phyloP scores from a whole-genome alignment of 208 protist species.

The Vickermania ingenoplastis region DNA sequence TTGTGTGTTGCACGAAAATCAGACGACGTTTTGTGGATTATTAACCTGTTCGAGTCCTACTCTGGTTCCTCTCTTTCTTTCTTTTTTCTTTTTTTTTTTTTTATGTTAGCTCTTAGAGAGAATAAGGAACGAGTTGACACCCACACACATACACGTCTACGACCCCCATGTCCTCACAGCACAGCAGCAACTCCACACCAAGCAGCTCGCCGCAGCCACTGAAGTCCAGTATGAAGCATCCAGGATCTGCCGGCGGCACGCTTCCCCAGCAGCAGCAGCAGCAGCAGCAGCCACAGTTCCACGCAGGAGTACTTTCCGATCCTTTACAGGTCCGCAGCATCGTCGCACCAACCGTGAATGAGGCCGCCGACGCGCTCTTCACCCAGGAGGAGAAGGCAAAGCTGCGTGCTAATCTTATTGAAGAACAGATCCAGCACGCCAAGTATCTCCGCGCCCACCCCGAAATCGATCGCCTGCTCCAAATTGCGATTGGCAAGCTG shows the following conservation, averaged over 20 bases:
- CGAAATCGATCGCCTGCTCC: conserved; percentile 58
- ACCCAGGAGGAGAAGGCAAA: conserved; percentile 40
- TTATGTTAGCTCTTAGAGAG: conserved; percentile 5
- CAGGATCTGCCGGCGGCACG: too few relatives aligned
- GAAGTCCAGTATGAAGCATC: background rate
- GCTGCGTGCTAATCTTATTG: conserved; percentile 43
- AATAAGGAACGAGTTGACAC: too few relatives aligned
- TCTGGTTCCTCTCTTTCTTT: background rate
- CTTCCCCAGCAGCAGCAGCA: too few relatives aligned
- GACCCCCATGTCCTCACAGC: background rate
- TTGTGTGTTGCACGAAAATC: background rate
- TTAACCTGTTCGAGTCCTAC: background rate
- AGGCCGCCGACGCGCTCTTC: conserved; percentile 56
- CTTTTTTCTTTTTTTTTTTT: conserved; percentile 15
- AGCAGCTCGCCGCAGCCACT: background rate
- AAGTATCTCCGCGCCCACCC: conserved; percentile 76
- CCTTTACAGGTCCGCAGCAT: background rate
- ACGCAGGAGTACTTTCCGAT: background rate
- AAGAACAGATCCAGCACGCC: conserved; percentile 60
- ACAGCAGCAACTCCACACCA: background rate
- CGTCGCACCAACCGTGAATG: conserved; percentile 30
- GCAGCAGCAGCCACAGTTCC: background rate
- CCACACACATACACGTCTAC: too few relatives aligned
- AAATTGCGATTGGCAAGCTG: conserved; percentile 34
- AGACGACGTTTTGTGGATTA: background rate